Evolutionary conservation across 129 eudicot species (phyloP), one percentile per base, ranked within the genome.

Genomic region (Smallanthus sonchifolius): DNA sequence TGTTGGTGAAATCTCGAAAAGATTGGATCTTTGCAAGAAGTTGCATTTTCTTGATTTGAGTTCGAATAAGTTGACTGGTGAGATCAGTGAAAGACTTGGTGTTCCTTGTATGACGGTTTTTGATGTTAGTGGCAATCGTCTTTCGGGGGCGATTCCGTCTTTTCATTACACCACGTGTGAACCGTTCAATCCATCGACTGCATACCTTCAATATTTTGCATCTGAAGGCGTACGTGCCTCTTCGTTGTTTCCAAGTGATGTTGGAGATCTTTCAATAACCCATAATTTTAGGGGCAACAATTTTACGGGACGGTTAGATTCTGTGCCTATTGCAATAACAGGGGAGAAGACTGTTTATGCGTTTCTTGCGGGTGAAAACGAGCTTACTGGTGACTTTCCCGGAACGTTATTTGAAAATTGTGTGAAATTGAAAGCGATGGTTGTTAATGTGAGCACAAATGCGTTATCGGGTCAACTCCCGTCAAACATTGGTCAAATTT

Each of bases 61-160:
- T 75, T 74, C 85, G 6, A 92, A 90, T 70, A 83, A 81, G 79
- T 81, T 92, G 63, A 78, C 77, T 10, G 95, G 96, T 39, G 74
- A 85, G 81, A 82, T 87, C 54, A 69, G 62, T 34, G 83, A 81
- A 64, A 60, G 73, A 36, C 85, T 87, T 44, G 74, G 76, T 30
- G 90, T 87, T 81, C 96, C 96, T 76, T 89, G 95, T 80, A 82
- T 87, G 96, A 79, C 75, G 20, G 74, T 86, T 72, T 92, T 91
- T 51, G 91, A 89, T 84, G 84, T 87, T 70, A 87, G 95, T 15
- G 75, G 80, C 28, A 91, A 91, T 77, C 49, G 6, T 74, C 82
- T 91, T n/a, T 84, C 89, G 3, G 97, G 97, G 32, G 24, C 81
- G 11, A 84, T 91, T 60, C 97, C 95, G 2, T 62, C 67, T 54